Conservation (phyloP, 2,329 filamentous ascomycete species). For the Diplodia scrobiculata region DNA sequence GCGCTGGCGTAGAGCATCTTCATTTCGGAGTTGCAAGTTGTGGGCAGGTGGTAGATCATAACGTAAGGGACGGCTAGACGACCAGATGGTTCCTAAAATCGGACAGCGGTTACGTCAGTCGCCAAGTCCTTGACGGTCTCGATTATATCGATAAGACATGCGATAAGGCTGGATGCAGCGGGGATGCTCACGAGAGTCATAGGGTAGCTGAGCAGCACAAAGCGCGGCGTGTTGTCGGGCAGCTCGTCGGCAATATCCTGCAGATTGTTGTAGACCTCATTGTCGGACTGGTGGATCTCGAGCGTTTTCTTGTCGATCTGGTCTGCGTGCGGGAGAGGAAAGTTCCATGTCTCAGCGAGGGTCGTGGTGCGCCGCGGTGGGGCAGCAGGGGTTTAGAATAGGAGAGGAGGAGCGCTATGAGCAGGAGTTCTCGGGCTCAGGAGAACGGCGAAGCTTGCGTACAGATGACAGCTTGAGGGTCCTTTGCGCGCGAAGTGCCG, state of each 20-base stretch:
- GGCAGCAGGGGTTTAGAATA: slow-evolving; percentile 27
- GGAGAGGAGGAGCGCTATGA: slow-evolving; percentile 14
- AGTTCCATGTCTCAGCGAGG: slow-evolving; percentile 37
- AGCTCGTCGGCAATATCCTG: slow-evolving; percentile 83
- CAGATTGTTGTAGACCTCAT: slow-evolving; percentile 78
- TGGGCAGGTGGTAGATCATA: slow-evolving; percentile 89
- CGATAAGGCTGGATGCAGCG: slow-evolving; percentile 5
- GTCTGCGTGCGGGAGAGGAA: slow-evolving; percentile 56
- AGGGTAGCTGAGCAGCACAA: slow-evolving; percentile 87
- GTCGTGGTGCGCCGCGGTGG: slow-evolving; percentile 22
- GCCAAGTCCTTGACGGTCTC: neutral
- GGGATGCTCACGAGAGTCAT: slow-evolving; percentile 69
- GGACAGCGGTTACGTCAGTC: slow-evolving; percentile 4
- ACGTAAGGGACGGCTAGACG: slow-evolving; percentile 89
- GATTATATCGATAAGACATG: slow-evolving; percentile 4
- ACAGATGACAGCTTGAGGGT: slow-evolving; percentile 93
- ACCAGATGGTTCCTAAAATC: slow-evolving; percentile 66
- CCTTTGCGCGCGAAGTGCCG: slow-evolving; percentile 80
- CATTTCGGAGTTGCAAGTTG: slow-evolving; percentile 81
- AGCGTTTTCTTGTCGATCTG: slow-evolving; percentile 86
- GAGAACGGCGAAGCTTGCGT: slow-evolving; percentile 46
- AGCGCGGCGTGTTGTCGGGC: slow-evolving; percentile 88
- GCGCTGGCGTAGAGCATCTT: slow-evolving; percentile 95
- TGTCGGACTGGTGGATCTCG: slow-evolving; percentile 83
- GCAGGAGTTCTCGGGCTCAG: slow-evolving; percentile 18